Percentiles rank a stretch among this genome's conserved stretches.
These are phyloP conservation scores for Saccharomycopsis sp. DNA, from an alignment of 805 yeast species.

Conservation along the genomic window DNA sequence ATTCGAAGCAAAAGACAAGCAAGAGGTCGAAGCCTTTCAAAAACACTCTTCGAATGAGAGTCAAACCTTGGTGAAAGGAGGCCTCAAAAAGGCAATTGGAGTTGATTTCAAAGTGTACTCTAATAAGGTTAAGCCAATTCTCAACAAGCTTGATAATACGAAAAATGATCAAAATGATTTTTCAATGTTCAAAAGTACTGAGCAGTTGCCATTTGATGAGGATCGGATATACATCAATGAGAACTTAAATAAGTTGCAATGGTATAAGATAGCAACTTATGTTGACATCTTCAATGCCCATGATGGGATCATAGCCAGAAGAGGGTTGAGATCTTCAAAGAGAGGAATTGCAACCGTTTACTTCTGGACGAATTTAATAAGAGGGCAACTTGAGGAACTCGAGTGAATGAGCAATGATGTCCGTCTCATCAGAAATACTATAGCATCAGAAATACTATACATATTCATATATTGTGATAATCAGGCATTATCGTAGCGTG, in stretches of 20 bases:
- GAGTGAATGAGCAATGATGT: not conserved
- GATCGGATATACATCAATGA: constrained; percentile 36
- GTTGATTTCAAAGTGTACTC: constrained; percentile 11
- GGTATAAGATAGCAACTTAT: constrained; percentile 72
- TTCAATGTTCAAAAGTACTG: constrained; percentile 23
- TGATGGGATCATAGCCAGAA: constrained; percentile 75
- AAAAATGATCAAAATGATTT: constrained; percentile 3
- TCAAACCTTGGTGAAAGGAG: constrained; percentile 8
- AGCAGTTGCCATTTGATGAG: constrained; percentile 29
- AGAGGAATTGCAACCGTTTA: constrained; percentile 44
- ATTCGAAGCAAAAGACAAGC: not conserved
- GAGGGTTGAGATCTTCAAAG: constrained; percentile 46
- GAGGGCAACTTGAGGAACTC: constrained; percentile 5
- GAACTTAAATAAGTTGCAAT: constrained; percentile 52
- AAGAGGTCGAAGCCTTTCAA: no score
- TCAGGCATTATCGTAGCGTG: no score
- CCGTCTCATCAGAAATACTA: no score
- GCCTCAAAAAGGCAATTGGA: constrained; percentile 3
- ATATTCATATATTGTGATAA: no score
- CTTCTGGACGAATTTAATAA: constrained; percentile 32
- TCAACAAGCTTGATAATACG: constrained; percentile 6
- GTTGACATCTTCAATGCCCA: constrained; percentile 74
- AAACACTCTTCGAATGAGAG: not conserved
- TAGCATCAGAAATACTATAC: no score
- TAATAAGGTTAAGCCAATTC: not conserved